Conservation (phyloP, 768 basidiomycete genomes). For the Pulveroboletus sp. region DNA sequence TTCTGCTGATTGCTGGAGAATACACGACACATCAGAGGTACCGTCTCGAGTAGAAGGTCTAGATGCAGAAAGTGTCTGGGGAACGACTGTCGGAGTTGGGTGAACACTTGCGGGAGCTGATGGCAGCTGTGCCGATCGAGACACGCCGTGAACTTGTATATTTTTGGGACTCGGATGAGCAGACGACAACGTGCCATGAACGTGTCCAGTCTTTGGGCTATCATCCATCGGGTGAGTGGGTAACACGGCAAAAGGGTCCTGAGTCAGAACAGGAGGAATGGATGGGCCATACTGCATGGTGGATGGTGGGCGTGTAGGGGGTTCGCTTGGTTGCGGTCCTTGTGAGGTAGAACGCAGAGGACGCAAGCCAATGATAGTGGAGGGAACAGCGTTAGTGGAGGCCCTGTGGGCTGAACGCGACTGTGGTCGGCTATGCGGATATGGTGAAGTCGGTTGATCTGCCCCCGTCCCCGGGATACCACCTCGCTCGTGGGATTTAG, state of each 20-base stretch:
- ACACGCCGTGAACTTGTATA: conserved; percentile 14
- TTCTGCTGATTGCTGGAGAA: conserved; percentile 13
- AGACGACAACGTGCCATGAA: conserved; percentile 10
- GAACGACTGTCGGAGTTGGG: conserved; percentile 17
- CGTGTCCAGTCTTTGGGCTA: conserved; percentile 14
- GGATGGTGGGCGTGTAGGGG: conserved; percentile 26
- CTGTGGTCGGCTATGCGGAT: conserved; percentile 24
- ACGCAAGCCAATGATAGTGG: conserved; percentile 26
- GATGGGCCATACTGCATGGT: conserved; percentile 8
- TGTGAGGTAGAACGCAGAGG: conserved; percentile 29
- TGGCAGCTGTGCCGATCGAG: conserved; percentile 16
- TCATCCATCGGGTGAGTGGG: conserved; percentile 11
- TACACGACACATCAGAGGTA: conserved; percentile 1
- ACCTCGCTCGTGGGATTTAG: conserved; percentile 20
- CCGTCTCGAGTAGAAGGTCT: conserved; percentile 27
- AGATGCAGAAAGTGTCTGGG: conserved; percentile 19
- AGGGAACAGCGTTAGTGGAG: conserved; percentile 18
- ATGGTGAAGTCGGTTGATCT: conserved; percentile 16
- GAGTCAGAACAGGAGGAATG: conserved; percentile 10
- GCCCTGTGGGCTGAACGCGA: conserved; percentile 26
- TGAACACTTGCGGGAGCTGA: conserved; percentile 18
- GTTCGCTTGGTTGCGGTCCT: conserved; percentile 22
- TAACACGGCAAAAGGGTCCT: conserved; percentile 19
- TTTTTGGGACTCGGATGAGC: conserved; percentile 25
- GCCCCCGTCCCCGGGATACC: conserved; percentile 23